A percentile compares a stretch with the other conserved stretches of the same genome.
Conservation (phyloP, 495 filamentous ascomycete genomes). For the Trichoderma gamsii region DNA sequence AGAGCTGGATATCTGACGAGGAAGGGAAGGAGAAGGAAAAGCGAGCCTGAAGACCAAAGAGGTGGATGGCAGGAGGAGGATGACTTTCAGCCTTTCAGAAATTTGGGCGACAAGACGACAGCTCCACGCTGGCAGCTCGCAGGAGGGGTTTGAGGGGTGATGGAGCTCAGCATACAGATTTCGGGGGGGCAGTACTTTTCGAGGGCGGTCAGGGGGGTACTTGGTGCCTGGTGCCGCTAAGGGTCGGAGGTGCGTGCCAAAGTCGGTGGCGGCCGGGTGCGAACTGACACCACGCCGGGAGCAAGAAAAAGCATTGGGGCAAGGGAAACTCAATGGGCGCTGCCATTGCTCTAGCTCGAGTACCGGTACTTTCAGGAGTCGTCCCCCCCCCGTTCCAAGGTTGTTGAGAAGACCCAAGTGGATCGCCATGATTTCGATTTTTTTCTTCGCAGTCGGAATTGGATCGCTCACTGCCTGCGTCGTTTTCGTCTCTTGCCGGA, state of each 20-base stretch:
- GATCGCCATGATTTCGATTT: neutral
- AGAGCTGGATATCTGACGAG: conserved; percentile 16
- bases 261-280: neutral
- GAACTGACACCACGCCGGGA: no score
- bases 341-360: neutral
- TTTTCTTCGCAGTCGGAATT: neutral
- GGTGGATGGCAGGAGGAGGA: conserved; percentile 11
- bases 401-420: conserved; percentile 17
- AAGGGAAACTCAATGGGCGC: neutral
- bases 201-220: conserved; percentile 9
- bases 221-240: neutral
- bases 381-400: neutral
- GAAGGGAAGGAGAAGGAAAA: conserved; percentile 21
- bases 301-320: conserved; percentile 12
- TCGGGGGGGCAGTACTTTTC: neutral
- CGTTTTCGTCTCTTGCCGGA: neutral
- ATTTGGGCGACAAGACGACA: conserved; percentile 6
- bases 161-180: neutral
- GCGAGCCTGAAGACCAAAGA: conserved; percentile 12
- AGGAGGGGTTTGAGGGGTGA: conserved; percentile 13
- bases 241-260: neutral
- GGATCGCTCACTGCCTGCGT: no score
- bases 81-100: conserved; percentile 18
- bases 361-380: conserved; percentile 15
- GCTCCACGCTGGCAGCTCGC: conserved; percentile 15